phyloP scores from a whole-genome alignment of 1,139 yeast species.

The Diutina mesorugosa region DNA sequence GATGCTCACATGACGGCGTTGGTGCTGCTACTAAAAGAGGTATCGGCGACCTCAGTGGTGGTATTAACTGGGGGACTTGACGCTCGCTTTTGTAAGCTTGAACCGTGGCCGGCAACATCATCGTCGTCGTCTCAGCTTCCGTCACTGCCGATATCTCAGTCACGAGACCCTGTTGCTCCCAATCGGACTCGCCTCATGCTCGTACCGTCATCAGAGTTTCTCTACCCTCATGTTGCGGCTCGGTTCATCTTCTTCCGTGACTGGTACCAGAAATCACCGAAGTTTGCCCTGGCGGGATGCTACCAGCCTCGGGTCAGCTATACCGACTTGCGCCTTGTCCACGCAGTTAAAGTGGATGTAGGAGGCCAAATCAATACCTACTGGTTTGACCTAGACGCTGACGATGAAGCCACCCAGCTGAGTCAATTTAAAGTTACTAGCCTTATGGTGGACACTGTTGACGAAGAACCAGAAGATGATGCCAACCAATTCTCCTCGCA shows the following conservation, averaged over 20 bases:
- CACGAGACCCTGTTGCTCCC: background rate
- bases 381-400: background rate
- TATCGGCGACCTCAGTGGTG: background rate
- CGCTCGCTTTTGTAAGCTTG: background rate
- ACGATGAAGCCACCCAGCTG: background rate
- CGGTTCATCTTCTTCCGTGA: background rate
- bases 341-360: background rate
- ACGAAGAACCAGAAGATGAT: background rate
- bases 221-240: background rate
- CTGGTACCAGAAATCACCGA: background rate
- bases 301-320: background rate
- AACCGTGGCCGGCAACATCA: background rate
- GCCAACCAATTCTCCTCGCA: too few relatives aligned
- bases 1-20: background rate
- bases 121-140: background rate
- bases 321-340: background rate
- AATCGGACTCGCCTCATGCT: background rate
- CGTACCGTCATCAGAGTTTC: background rate
- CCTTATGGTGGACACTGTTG: background rate
- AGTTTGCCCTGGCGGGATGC: background rate
- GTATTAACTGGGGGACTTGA: background rate
- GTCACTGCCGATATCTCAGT: background rate
- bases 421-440: background rate
- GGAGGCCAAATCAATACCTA: background rate
- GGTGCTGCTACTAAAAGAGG: background rate